phyloP scores from a whole-genome alignment of 129 eudicot species.

The Chrysanthemum seticuspe region DNA sequence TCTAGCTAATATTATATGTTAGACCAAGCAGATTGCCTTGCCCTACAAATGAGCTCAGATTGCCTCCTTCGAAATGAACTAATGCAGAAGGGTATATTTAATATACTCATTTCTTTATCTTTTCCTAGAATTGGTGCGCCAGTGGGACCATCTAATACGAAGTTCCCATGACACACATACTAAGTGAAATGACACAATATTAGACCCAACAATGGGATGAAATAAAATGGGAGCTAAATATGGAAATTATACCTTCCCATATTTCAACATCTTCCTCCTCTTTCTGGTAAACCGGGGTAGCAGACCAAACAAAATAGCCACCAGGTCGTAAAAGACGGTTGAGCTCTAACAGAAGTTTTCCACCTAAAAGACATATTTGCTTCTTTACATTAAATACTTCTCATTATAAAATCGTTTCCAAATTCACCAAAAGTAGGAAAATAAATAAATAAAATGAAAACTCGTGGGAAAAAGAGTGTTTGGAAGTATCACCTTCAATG shows the following conservation, averaged over 20 bases:
- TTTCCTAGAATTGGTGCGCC: neutral
- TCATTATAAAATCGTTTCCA: neutral
- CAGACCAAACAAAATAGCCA: slow-evolving; percentile 69
- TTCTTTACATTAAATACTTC: slow-evolving; percentile 13
- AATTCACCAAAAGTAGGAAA: neutral
- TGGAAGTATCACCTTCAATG: slow-evolving; percentile 43
- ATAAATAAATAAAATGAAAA: neutral
- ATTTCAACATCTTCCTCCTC: slow-evolving; percentile 44
- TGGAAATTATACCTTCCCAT: slow-evolving; percentile 47
- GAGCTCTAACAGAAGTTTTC: slow-evolving; percentile 59
- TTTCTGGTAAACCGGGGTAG: slow-evolving; percentile 57
- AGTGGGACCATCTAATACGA: neutral
- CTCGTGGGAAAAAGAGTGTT: neutral
- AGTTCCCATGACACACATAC: neutral
- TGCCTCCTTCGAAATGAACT: too few species aligned
- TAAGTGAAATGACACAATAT: too few species aligned
- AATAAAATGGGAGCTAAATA: neutral
- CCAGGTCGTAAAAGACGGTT: slow-evolving; percentile 62
- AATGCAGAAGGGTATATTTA: too few species aligned
- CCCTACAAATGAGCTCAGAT: too few species aligned
- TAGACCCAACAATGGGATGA: neutral
- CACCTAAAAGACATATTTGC: slow-evolving; percentile 36
- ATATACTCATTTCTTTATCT: too few species aligned
- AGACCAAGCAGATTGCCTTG: too few species aligned
- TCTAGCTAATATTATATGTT: too few species aligned